Evolutionary conservation across 2,329 filamentous ascomycete species (phyloP), one percentile per base, ranked within the genome.

Genomic region (Lachnellula arida): DNA sequence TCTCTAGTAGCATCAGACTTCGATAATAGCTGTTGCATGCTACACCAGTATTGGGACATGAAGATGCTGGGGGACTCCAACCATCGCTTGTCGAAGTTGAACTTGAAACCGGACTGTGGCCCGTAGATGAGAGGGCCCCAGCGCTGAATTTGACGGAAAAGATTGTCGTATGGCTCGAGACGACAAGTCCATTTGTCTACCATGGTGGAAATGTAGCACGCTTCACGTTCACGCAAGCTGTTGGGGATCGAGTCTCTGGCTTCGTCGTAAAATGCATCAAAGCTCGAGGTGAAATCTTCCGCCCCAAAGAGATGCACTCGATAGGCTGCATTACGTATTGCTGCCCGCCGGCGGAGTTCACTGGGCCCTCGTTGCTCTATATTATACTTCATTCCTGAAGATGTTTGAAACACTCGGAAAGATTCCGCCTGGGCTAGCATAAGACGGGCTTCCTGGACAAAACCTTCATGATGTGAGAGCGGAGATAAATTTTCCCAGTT

Each of bases 391-490:
- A 22, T 9, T 9, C 15, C 34, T 22, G 34, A 25, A 12, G 34
- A 8, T 15, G 25, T 15, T 35, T 54, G 43, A 42, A 58, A 56
- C 19, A 50, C 44, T 17, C 39, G 46, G 22, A 32, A 52, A 22
- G 25, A 25, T 23, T 52, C 54, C 1, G 70, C 68, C 54, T 76
- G 68, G 2, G 65, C 28, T 5, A 77, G 65, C 15, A 81, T 71
- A 0, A 54, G 60, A 5, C 61, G 40, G 0, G 78, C 76, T 5
- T 60, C 49, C 2, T 62, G 58, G 39, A 68, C 68, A 43, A 80
- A 79, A 0, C 64, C 62, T 0, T 71, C 70, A 53, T 82, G 73
- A 52, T 84, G 80, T 0, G 76, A 65, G 1, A 78, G 59, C 5
- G 69, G 71, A 1, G 71, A 69, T 0, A 82, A 62, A 0, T 51